phyloP scores from a whole-genome alignment of 331 rosid species.

The Erythrophleum ivorense region DNA sequence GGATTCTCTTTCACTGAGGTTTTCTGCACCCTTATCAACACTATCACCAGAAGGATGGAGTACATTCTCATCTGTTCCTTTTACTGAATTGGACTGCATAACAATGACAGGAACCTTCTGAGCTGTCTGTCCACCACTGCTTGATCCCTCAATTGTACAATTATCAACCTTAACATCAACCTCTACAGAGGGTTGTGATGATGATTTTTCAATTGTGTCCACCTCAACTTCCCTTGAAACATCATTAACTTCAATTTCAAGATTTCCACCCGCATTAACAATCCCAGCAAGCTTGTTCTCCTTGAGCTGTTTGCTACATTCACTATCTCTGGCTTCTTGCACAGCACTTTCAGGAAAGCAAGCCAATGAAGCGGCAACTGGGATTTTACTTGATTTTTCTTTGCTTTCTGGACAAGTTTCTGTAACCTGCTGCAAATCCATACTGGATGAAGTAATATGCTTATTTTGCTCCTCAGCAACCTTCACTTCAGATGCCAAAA shows the following conservation, averaged over 20 bases:
- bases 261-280: conserved; percentile 33
- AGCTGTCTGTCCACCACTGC: conserved; percentile 28
- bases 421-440: conserved; percentile 27
- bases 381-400: conserved; percentile 42
- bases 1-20: conserved; percentile 30
- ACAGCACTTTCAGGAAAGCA: conserved; percentile 33
- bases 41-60: conserved; percentile 37
- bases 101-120: conserved; percentile 41
- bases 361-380: conserved; percentile 30
- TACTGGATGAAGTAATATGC: conserved; percentile 38
- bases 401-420: conserved; percentile 38
- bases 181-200: conserved; percentile 40
- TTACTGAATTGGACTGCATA: conserved; percentile 28
- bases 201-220: conserved; percentile 41
- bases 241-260: conserved; percentile 37
- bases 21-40: conserved; percentile 29
- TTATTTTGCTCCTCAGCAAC: conserved; percentile 29
- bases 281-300: conserved; percentile 42
- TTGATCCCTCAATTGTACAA: conserved; percentile 33
- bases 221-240: conserved; percentile 48
- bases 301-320: conserved; percentile 37
- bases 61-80: conserved; percentile 47
- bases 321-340: conserved; percentile 43
- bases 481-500: conserved; percentile 37
- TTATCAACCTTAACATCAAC: conserved; percentile 36